A percentile compares a stretch with the other conserved stretches of the same genome.
Evolutionary conservation across 202 grass and related monocot genomes (phyloP).

Genomic region (Setaria italica): DNA sequence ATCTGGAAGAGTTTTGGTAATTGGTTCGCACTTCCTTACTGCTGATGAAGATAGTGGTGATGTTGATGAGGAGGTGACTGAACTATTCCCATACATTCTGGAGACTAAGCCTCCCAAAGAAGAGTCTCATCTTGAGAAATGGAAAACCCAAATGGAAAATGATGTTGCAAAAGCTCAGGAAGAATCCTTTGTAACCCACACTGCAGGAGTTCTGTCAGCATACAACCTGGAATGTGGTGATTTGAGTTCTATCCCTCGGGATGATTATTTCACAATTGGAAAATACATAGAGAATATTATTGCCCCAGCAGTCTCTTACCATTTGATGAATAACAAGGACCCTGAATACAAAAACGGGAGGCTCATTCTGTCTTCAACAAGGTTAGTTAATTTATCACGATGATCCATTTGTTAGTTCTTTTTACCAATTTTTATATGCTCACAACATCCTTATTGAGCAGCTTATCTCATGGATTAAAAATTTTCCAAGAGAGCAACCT

Average conservation of each 20-base stretch:
- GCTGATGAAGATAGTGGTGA: conserved; percentile 48
- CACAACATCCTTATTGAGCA: conserved; percentile 44
- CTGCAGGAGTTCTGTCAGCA: conserved; percentile 60
- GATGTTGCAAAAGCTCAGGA: conserved; percentile 50
- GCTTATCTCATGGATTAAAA: conserved; percentile 81
- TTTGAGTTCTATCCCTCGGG: conserved; percentile 64
- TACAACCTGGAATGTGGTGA: conserved; percentile 84
- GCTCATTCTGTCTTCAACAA: conserved; percentile 81
- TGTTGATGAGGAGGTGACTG: conserved; percentile 53
- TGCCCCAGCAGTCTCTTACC: conserved; percentile 70
- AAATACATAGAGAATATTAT: conserved; percentile 73
- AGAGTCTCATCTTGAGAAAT: conserved; percentile 56
- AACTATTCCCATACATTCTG: conserved; percentile 80
- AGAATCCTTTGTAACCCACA: conserved; percentile 52
- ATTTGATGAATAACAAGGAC: conserved; percentile 83
- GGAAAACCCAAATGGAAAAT: conserved; percentile 75
- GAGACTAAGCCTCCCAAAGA: conserved; percentile 76
- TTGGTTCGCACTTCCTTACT: conserved; percentile 74
- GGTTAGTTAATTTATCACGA: conserved; percentile 55
- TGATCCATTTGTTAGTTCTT: conserved; percentile 29
- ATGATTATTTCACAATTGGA: conserved; percentile 46
- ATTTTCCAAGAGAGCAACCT: conserved; percentile 79
- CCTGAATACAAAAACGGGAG: conserved; percentile 85
- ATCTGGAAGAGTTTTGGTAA: conserved; percentile 71
- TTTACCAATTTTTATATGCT: conserved; percentile 30